These are phyloP conservation scores for Pseudognaphalium luteoalbum DNA, from an alignment of 129 eudicot species.

Conservation along the genomic window DNA sequence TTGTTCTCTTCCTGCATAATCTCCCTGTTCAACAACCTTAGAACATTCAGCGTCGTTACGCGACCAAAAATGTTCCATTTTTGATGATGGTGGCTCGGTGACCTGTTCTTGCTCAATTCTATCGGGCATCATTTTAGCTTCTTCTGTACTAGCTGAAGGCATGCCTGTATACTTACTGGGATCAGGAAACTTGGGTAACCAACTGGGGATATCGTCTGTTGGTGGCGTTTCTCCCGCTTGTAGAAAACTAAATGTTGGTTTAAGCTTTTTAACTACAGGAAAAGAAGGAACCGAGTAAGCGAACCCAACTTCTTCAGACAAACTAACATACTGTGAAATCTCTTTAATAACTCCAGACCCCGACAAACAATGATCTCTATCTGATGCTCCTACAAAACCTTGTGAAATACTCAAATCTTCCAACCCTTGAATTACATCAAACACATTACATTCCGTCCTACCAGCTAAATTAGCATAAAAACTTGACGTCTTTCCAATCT, in stretches of 20 bases:
- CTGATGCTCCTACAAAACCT: constrained; percentile 84
- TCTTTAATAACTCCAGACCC: constrained; percentile 65
- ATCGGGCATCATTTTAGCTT: constrained; percentile 13
- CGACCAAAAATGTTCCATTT: constrained; percentile 37
- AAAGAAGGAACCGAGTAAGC: constrained; percentile 61
- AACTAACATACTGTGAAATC: constrained; percentile 48
- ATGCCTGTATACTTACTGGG: constrained; percentile 29
- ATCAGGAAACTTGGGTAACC: constrained; percentile 80
- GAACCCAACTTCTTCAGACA: constrained; percentile 64
- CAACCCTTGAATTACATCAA: constrained; percentile 78
- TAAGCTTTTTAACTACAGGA: constrained; percentile 57
- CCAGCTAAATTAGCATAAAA: constrained; percentile 56
- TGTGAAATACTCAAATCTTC: constrained; percentile 68
- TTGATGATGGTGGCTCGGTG: constrained; percentile 27
- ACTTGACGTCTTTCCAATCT: constrained; percentile 58
- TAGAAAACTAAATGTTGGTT: constrained; percentile 43
- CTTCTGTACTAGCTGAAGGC: constrained; percentile 27
- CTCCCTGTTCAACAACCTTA: constrained; percentile 33
- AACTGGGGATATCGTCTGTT: constrained; percentile 62
- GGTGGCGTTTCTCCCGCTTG: constrained; percentile 58
- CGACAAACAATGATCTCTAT: constrained; percentile 47
- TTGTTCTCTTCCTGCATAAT: constrained; percentile 32
- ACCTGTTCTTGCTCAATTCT: constrained; percentile 35
- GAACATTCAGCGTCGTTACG: constrained; percentile 50
- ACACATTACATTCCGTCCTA: constrained; percentile 71